Evolutionary conservation across 495 filamentous ascomycete genomes (phyloP), one percentile per base, ranked within the genome.

Genomic region (Trichocladium uniseriatum): DNA sequence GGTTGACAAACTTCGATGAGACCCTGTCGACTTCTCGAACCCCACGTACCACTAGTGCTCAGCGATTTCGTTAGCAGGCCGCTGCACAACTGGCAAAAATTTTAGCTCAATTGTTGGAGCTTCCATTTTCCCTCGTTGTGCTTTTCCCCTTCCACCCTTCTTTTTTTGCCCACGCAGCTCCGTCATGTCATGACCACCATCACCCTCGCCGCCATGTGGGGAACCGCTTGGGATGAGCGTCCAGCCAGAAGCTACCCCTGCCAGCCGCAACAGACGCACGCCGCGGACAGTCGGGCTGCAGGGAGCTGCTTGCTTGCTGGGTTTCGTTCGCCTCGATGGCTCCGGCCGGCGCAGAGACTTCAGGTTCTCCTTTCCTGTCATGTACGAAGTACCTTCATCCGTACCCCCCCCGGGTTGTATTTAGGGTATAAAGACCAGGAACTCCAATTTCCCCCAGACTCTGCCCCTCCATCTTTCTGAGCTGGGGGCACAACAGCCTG

Each of bases 361-460:
- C 43, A n/a, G n/a, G n/a, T 43, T 10, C 49, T 24, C 13, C 31
- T 52, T 60, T 60, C 59, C 53, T 52, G 56, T 48, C 48, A 50
- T 51, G 43, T 38, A 36, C 45, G 24, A 27, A 1, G 13, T 45
- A 44, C 51, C 29, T 32, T 19, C 14, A 4, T 22, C n/a, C 29
- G 11, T 34, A n/a, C 24, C 32, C 19, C 48, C 27, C 31, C 4
- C 2, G 11, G 31, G 35, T 47, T 61, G 49, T 60, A 53, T 60
- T 52, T 59, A 64, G 47, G 43, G 63, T 70, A 70, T 71, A 71
- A 69, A 71, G 64, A 55, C 60, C 67, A 71, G n/a, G n/a, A n/a
- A 65, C 60, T 66, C 59, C 59, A 58, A 58, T 61, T 61, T 62
- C 59, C 57, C 29, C 57, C 54, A 48, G 53, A 56, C 55, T 52